These are phyloP conservation scores for Beauveria medogensis DNA, from an alignment of 2,329 filamentous ascomycete genomes.

Conservation along the genomic window DNA sequence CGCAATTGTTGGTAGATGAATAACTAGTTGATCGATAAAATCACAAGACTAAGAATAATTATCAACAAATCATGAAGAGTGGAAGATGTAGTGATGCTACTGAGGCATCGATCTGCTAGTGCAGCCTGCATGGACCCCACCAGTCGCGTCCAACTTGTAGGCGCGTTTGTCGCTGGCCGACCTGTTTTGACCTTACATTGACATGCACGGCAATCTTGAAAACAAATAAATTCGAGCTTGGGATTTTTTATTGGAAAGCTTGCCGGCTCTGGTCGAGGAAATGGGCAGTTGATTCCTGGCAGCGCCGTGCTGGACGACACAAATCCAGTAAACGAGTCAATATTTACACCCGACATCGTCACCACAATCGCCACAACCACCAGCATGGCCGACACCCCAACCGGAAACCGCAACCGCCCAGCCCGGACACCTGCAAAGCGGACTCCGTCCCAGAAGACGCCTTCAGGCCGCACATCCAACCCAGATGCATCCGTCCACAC, in stretches of 20 bases:
- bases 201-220: neutral
- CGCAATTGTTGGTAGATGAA: no score
- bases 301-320: neutral
- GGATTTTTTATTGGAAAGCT: neutral
- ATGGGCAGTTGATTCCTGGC: neutral
- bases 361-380: neutral
- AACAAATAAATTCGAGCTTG: no score
- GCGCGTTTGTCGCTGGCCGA: neutral
- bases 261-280: neutral
- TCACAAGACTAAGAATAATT: no score
- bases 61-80: neutral
- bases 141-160: neutral
- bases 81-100: neutral
- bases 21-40: no score
- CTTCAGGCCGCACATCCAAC: neutral
- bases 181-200: neutral
- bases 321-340: neutral
- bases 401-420: neutral
- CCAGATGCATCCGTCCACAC: slow-evolving; percentile 30
- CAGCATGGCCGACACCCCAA: slow-evolving; percentile 12
- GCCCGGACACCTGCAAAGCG: slow-evolving; percentile 16
- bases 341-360: neutral
- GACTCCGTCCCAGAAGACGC: slow-evolving; percentile 28
- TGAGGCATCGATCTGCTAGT: neutral
- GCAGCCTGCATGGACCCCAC: neutral